Percentiles rank a stretch among this genome's conserved stretches.
phyloP scores from a whole-genome alignment of 2,329 filamentous ascomycete genomes.

The Calonectria pseudoturangicola region DNA sequence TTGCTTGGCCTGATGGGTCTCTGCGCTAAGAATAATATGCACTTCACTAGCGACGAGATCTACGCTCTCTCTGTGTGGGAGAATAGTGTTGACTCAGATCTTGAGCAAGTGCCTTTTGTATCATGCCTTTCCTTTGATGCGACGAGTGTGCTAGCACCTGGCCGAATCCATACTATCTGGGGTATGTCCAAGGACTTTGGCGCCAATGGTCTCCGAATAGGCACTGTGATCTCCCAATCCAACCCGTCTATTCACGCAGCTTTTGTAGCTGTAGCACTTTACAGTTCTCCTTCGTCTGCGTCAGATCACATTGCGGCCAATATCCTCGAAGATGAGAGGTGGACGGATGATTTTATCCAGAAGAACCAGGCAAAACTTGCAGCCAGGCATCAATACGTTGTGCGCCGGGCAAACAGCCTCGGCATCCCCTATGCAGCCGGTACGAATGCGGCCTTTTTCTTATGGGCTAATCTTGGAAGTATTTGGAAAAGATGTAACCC shows the following conservation, averaged over 20 bases:
- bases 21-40: neutral
- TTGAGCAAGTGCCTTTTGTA: neutral
- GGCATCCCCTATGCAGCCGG: neutral
- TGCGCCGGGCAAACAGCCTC: neutral
- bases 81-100: neutral
- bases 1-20: neutral
- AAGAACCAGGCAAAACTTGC: neutral
- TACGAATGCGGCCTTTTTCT: neutral
- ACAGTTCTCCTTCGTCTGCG: neutral
- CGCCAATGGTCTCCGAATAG: neutral
- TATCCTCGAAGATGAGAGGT: neutral
- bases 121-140: neutral
- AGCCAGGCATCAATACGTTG: neutral
- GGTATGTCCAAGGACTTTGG: slow-evolving; percentile 1
- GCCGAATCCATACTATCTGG: neutral
- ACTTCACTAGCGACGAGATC: neutral
- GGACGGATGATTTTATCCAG: neutral
- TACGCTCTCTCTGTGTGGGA: neutral
- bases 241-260: neutral
- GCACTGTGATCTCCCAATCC: neutral
- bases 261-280: neutral
- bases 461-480: neutral
- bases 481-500: neutral
- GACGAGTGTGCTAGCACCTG: neutral
- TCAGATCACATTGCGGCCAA: slow-evolving; percentile 2